Percentiles rank a stretch among this genome's conserved stretches.
These are phyloP conservation scores for Aspergillus leporis DNA, from an alignment of 495 filamentous ascomycete genomes.

Conservation along the genomic window DNA sequence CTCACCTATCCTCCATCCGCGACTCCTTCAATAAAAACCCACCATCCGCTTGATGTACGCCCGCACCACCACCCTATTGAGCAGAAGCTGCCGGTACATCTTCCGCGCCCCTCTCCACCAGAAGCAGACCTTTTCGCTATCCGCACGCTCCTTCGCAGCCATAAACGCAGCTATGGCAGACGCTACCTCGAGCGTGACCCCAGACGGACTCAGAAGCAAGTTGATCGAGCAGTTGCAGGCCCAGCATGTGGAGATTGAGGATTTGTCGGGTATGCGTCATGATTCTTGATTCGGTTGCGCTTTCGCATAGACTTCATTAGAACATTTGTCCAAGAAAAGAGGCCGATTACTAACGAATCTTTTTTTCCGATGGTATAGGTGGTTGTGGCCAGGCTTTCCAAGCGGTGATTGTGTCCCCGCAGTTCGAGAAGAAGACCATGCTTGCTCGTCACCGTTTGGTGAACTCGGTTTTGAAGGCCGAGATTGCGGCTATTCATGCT, in stretches of 20 bases:
- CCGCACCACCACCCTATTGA: constrained; percentile 41
- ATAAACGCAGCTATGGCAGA: constrained; percentile 48
- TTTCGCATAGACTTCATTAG: not conserved
- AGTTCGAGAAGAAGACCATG: constrained; percentile 83
- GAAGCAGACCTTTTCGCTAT: constrained; percentile 39
- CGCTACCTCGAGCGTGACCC: constrained; percentile 66
- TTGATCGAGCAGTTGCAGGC: constrained; percentile 74
- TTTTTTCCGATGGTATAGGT: constrained; percentile 46
- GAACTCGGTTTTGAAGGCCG: constrained; percentile 82
- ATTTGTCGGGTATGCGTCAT: constrained; percentile 74
- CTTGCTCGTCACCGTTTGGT: constrained; percentile 88
- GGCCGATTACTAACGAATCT: too few species aligned
- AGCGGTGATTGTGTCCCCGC: constrained; percentile 83
- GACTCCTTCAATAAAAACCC: not conserved
- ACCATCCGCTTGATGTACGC: constrained; percentile 42
- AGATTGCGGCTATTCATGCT: constrained; percentile 95
- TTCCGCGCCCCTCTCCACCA: constrained; percentile 31
- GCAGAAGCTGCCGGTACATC: constrained; percentile 48
- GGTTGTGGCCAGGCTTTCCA: constrained; percentile 97
- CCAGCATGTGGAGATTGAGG: constrained; percentile 84
- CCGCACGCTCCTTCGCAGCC: constrained; percentile 41
- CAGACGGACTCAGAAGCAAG: constrained; percentile 64
- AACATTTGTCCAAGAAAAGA: too few species aligned
- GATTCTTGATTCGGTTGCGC: not conserved
- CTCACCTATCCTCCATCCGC: not conserved